phyloP scores from a whole-genome alignment of 768 basidiomycete genomes.

The Phylloporus arenicola region DNA sequence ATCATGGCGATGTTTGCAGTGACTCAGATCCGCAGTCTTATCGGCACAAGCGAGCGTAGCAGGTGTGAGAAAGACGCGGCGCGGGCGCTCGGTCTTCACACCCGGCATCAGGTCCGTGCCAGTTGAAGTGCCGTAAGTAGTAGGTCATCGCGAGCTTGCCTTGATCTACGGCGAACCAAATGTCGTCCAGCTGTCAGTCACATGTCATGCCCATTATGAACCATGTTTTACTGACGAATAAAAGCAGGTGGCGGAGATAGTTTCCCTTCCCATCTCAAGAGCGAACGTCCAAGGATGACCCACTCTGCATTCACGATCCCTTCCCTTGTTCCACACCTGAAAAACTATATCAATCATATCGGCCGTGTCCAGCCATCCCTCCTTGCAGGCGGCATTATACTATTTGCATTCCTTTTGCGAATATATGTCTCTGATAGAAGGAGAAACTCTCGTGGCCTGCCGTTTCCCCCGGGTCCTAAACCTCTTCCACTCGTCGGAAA shows the following conservation, averaged over 20 bases:
- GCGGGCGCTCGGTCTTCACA: too few species aligned
- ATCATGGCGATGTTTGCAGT: too few species aligned
- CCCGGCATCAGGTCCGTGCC: too few species aligned
- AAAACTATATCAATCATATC: neutral
- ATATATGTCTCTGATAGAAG: neutral
- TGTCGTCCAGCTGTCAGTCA: neutral
- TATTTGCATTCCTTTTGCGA: neutral
- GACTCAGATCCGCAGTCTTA: too few species aligned
- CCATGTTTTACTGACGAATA: too few species aligned
- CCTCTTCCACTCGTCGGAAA: slow-evolving; percentile 29
- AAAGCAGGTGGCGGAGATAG: neutral
- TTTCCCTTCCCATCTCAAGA: neutral
- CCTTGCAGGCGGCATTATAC: neutral
- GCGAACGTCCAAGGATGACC: neutral
- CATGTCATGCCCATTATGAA: neutral
- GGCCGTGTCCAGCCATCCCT: neutral
- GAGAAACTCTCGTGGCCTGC: neutral
- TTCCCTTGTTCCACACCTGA: neutral
- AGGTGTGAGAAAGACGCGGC: too few species aligned
- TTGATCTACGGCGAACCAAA: neutral
- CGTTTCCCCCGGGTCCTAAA: slow-evolving; percentile 29
- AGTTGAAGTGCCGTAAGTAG: too few species aligned
- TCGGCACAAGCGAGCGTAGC: too few species aligned
- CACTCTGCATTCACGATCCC: neutral
- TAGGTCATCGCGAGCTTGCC: too few species aligned